Conservation (phyloP, 139 green algal genomes). For the Volvox reticuliferus region DNA sequence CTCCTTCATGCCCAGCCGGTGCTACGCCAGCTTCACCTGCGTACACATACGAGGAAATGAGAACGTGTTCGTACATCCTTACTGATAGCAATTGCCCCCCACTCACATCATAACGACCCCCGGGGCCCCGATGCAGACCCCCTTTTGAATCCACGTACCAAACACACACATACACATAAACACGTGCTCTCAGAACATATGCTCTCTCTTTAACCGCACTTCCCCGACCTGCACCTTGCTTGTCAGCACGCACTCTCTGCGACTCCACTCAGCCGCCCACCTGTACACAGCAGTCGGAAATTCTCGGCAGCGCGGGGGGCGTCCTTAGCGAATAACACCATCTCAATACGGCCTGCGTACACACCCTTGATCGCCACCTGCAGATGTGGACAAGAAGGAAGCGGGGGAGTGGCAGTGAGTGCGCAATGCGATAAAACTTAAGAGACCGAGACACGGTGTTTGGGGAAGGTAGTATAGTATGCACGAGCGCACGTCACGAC, state of each 20-base stretch:
- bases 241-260: no score
- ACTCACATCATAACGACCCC: neutral
- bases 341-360: slow-evolving; percentile 66
- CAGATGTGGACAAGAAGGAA: neutral
- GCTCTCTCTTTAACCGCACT: no score
- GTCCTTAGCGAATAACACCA: slow-evolving; percentile 68
- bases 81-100: neutral
- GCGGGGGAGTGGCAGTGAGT: neutral
- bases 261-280: neutral
- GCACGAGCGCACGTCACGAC: no score
- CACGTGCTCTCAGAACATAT: no score
- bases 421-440: no score
- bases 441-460: no score
- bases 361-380: slow-evolving; percentile 71
- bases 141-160: no score
- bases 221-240: no score
- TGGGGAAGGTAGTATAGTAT: no score
- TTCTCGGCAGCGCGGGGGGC: slow-evolving; percentile 69
- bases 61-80: no score
- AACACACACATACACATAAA: no score
- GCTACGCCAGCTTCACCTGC: slow-evolving; percentile 61
- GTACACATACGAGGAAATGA: neutral
- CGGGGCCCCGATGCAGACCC: no score
- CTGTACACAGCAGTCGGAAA: slow-evolving; percentile 72
- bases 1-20: slow-evolving; percentile 58